These are phyloP conservation scores for Perilla frutescens DNA, from an alignment of 257 asterid species.

Conservation along the genomic window DNA sequence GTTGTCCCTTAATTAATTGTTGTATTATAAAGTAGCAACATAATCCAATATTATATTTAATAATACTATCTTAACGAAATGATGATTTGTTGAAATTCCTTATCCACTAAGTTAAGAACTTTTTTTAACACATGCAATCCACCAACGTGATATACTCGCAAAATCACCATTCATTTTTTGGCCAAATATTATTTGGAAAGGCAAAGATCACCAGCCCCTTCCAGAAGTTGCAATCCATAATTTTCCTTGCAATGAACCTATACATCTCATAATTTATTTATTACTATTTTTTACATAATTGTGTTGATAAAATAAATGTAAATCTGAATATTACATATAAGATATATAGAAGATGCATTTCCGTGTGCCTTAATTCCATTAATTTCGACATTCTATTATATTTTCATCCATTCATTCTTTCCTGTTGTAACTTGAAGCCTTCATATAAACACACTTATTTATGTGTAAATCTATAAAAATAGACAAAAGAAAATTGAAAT, in stretches of 20 bases:
- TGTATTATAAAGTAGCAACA: background rate
- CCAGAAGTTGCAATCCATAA: background rate
- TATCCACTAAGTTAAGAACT: conserved; percentile 44
- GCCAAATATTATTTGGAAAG: background rate
- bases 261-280: background rate
- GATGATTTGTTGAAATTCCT: conserved; percentile 38
- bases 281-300: background rate
- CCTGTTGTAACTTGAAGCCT: no score
- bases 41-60: background rate
- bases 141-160: background rate
- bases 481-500: no score
- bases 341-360: no score
- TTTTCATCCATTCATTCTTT: no score
- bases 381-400: no score
- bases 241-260: background rate
- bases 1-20: conserved; percentile 21
- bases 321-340: background rate
- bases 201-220: background rate
- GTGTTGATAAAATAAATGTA: background rate
- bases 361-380: no score
- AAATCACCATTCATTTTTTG: background rate
- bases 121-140: conserved; percentile 13
- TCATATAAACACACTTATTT: no score
- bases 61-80: conserved; percentile 3
- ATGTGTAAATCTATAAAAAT: no score